Base-by-base conservation (phyloP, 768 basidiomycete species). In the Mycena pura region DNA sequence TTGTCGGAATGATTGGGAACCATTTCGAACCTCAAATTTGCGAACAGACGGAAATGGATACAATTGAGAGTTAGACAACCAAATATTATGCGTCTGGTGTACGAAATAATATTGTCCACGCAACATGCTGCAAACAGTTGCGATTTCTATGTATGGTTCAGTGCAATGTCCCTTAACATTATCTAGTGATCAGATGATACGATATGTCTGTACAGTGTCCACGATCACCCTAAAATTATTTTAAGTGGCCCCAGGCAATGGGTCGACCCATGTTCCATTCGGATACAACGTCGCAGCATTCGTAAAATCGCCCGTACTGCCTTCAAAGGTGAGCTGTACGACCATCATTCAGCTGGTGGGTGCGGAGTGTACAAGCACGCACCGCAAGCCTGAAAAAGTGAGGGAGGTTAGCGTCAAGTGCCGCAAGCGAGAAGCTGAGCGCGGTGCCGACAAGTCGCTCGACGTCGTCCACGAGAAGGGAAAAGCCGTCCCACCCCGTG, bases 351-450 rank as follows among this genome's bases (percentile, higher is more conserved):
- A 2, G 27, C 29, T 34, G 41, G 49, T 45, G 45, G 29, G 64
- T 27, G 21, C 25, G 28, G 31, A 34, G 48, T 40, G 19, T 60
- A 36, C n/a, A 29, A 55, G 10, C 21, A 82, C 89, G 80, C 64
- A 93, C 90, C 19, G 90, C 92, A 57, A 91, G 79, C 66, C 92
- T 81, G 74, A 94, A 92, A 79, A 89, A 92, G 70, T 89, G 93
- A 0, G 87, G 86, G 13, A 93, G 66, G 19, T 77, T 79, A 1
- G 78, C 69, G 49, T 90, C 80, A 49, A 93, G 78, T 15, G 82
- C 81, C 21, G 80, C 81, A n/a, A 94, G 78, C 17, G 88, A 86
- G 70, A 84, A 93, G 67, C 91, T 91, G 46, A 91, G 76, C 5
- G 85, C 86, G 14, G 78, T 73, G 10, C 93, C 92, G n/a, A 80